Evolutionary conservation across 768 basidiomycete species (phyloP).

Genomic region (Suillus tomentosus): DNA sequence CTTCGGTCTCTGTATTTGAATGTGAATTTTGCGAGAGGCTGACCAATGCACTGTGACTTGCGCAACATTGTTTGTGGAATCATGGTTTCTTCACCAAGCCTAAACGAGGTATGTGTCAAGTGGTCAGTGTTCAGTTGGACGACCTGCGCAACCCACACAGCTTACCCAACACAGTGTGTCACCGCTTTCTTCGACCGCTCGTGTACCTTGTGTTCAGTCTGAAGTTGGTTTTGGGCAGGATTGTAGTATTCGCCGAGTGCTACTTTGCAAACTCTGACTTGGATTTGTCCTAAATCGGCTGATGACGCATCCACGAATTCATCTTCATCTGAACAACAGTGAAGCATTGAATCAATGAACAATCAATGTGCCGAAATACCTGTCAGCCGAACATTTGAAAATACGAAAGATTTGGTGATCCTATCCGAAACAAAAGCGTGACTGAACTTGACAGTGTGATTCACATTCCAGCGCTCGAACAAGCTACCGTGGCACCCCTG

Average conservation of each 20-base stretch:
- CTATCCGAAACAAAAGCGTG: constrained; percentile 17
- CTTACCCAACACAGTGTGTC: constrained; percentile 30
- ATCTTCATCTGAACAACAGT: constrained; percentile 29
- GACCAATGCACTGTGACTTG: neutral
- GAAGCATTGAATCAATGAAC: constrained; percentile 3
- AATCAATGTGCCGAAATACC: constrained; percentile 21
- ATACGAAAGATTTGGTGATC: constrained; percentile 24
- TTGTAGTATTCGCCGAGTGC: neutral
- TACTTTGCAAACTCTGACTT: constrained; percentile 1
- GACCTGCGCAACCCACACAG: constrained; percentile 24
- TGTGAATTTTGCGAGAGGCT: constrained; percentile 28
- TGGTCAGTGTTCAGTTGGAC: neutral
- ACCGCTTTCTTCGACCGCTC: constrained; percentile 35
- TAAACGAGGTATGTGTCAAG: constrained; percentile 9
- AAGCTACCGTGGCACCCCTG: constrained; percentile 10
- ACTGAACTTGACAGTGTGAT: neutral
- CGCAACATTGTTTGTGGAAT: neutral
- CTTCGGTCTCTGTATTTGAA: constrained; percentile 34
- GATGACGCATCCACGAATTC: constrained; percentile 21
- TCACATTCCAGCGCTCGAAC: constrained; percentile 2
- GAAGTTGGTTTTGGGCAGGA: neutral
- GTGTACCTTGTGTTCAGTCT: constrained; percentile 26
- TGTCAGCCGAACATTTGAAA: constrained; percentile 30
- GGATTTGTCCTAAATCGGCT: constrained; percentile 10
- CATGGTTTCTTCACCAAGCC: constrained; percentile 27